These are phyloP conservation scores for Coemansia sp. DNA, from an alignment of 192 early-diverging fungal genomes.

Conservation along the genomic window DNA sequence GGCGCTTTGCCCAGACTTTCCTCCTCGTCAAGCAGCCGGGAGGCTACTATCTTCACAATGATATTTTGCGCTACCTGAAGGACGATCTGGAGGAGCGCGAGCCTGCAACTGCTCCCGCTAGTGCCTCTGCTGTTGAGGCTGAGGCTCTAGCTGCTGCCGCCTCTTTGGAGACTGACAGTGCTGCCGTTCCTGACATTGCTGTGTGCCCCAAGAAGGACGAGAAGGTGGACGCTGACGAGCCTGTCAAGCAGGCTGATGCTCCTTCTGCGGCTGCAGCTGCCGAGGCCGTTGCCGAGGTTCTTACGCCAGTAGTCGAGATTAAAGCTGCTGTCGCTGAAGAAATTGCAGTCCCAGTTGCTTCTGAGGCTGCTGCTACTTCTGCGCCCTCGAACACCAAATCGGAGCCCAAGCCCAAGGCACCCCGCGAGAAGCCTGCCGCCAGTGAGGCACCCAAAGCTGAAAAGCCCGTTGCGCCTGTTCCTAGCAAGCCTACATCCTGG, in stretches of 20 bases:
- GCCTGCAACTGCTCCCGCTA: conserved; percentile 13
- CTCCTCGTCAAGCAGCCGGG: conserved; percentile 82
- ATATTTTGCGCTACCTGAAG: conserved; percentile 92
- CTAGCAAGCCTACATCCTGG: conserved; percentile 74
- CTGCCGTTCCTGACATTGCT: conserved; percentile 14
- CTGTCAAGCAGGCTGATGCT: conserved; percentile 19
- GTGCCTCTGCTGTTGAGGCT: conserved; percentile 3
- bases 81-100: conserved; percentile 74
- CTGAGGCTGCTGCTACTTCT: neutral
- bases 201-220: conserved; percentile 42
- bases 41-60: conserved; percentile 92
- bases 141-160: conserved; percentile 8
- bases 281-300: conserved; percentile 19
- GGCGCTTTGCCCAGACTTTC: conserved; percentile 92
- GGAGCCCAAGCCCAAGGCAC: conserved; percentile 38
- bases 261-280: conserved; percentile 24
- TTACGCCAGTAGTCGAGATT: conserved; percentile 27
- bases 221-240: conserved; percentile 36
- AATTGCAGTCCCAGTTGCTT: neutral
- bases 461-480: conserved; percentile 21
- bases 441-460: conserved; percentile 20
- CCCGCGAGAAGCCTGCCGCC: conserved; percentile 43
- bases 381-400: conserved; percentile 20
- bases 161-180: conserved; percentile 4
- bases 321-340: conserved; percentile 9